Conservation (phyloP, 1,284 basidiomycete species). For the Melampsora occidentalis region DNA sequence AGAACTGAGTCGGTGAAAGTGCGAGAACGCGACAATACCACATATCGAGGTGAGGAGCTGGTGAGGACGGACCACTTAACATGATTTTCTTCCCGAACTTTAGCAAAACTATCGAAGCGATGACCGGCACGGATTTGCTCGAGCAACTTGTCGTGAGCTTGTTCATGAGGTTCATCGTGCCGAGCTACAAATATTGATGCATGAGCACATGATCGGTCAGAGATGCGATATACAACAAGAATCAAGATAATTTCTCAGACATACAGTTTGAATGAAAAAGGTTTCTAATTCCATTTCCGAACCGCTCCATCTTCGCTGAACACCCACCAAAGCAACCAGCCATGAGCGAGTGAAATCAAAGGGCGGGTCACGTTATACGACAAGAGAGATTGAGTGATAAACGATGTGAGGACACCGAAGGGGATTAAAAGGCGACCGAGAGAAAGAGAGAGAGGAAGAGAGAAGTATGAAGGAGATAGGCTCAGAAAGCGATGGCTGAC, state of each 20-base stretch:
- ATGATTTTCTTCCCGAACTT: constrained; percentile 62
- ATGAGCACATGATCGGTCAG: too few relatives aligned
- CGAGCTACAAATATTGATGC: constrained; percentile 20
- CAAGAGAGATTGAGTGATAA: not conserved
- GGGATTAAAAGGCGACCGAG: too few relatives aligned
- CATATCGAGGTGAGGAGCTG: not conserved
- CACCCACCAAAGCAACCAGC: not conserved
- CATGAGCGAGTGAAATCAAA: not conserved
- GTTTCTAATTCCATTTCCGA: not conserved
- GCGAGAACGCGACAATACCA: constrained; percentile 52
- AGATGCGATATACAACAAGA: not conserved
- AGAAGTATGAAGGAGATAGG: too few relatives aligned
- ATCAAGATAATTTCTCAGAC: not conserved
- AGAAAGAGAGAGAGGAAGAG: too few relatives aligned
- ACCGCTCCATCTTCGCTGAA: constrained; percentile 3
- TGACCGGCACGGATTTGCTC: constrained; percentile 56
- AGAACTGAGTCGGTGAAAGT: constrained; percentile 5
- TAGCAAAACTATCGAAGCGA: constrained; percentile 78
- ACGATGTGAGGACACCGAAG: too few relatives aligned
- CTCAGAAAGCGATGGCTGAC: too few relatives aligned
- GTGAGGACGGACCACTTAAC: constrained; percentile 70
- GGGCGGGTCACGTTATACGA: not conserved
- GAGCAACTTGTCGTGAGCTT: constrained; percentile 15
- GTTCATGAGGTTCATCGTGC: constrained; percentile 39
- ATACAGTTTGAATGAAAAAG: constrained; percentile 7